phyloP scores from a whole-genome alignment of 176 grass and related monocot genomes.

The Leersia perrieri region DNA sequence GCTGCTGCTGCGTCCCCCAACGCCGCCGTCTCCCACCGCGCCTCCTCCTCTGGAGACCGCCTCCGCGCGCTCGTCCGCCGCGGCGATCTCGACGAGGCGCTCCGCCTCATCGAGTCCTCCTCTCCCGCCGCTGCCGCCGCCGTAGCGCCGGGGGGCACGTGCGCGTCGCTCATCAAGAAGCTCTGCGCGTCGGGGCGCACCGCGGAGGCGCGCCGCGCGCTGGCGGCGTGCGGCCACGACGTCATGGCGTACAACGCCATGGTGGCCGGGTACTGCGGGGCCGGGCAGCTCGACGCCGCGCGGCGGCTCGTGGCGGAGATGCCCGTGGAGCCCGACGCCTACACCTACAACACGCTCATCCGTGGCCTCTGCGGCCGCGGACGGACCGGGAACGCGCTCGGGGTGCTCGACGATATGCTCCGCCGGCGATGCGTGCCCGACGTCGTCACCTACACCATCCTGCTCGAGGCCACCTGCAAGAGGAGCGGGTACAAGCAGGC shows the following conservation, averaged over 20 bases:
- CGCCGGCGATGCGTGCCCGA: conserved; percentile 44
- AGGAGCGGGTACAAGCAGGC: conserved; percentile 50
- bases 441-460: conserved; percentile 65
- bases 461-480: conserved; percentile 57
- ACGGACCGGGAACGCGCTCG: conserved; percentile 38
- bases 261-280: conserved; percentile 43
- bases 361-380: conserved; percentile 49
- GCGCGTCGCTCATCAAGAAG: conserved; percentile 49
- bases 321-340: conserved; percentile 39
- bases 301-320: conserved; percentile 36
- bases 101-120: conserved; percentile 31
- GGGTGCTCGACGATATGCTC: conserved; percentile 45
- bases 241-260: conserved; percentile 44
- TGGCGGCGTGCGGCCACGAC: conserved; percentile 16
- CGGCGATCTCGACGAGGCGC: conserved; percentile 24
- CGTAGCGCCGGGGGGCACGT: conserved; percentile 13
- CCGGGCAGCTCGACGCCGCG: conserved; percentile 41
- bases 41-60: conserved; percentile 19
- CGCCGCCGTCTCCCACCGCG: conserved; percentile 3
- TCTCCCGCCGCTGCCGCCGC: no score
- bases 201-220: conserved; percentile 36
- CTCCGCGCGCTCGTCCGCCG: conserved; percentile 34
- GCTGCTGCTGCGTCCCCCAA: conserved; percentile 14
- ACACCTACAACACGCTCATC: conserved; percentile 67
- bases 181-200: conserved; percentile 46